These are phyloP conservation scores for Fusarium brevicatenulatum DNA, from an alignment of 2,329 filamentous ascomycete species.

Conservation along the genomic window DNA sequence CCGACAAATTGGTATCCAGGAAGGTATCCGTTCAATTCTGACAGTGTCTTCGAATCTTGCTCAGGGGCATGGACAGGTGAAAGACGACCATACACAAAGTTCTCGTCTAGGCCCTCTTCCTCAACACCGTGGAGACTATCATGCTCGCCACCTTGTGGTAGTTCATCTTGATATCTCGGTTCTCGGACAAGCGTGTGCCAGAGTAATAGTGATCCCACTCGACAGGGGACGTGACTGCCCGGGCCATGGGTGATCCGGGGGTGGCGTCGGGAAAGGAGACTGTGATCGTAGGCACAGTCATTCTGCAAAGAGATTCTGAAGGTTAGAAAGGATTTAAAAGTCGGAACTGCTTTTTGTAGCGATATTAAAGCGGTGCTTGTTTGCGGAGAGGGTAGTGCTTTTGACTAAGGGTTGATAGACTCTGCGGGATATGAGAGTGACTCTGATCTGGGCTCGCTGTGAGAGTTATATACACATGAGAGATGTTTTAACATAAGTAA, in stretches of 20 bases:
- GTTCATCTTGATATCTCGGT: background rate
- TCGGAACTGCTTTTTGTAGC: background rate
- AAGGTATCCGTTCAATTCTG: background rate
- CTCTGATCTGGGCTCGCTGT: background rate
- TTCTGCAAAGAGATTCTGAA: rapidly evolving
- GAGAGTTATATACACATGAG: background rate
- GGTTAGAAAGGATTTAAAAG: no score
- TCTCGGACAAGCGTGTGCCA: background rate
- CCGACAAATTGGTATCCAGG: background rate
- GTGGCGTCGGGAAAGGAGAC: background rate
- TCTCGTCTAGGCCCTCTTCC: background rate
- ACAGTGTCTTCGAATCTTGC: background rate
- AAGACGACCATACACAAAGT: background rate
- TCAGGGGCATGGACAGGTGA: background rate
- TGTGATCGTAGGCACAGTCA: background rate
- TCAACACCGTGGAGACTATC: background rate
- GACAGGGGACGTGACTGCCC: background rate
- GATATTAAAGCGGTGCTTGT: background rate
- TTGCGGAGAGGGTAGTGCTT: background rate
- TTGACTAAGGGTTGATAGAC: background rate
- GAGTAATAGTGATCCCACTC: background rate
- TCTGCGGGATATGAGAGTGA: background rate
- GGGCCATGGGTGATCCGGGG: background rate
- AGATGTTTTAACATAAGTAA: rapidly evolving
- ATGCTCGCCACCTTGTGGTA: background rate